Base-by-base conservation (phyloP, 2,329 filamentous ascomycete species). In the Colletotrichum liriopes region DNA sequence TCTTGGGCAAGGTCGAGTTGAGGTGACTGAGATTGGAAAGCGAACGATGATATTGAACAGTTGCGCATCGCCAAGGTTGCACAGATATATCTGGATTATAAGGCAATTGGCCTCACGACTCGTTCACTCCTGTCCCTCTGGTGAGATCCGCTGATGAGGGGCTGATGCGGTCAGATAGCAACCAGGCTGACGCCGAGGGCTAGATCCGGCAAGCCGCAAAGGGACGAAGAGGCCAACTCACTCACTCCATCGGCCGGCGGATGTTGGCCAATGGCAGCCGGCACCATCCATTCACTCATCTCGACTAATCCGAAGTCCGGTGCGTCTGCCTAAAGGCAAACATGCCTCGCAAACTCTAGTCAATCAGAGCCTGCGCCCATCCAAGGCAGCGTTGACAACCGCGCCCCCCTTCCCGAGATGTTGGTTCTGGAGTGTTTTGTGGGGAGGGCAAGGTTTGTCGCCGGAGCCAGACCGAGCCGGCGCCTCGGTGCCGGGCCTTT, bases 281-380 rank as follows among this genome's bases (percentile, higher is more conserved):
- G 1, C 12, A 11, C 29, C 16, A 20, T 20, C 4, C 41, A 7
- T 37, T 35, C 5, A 18, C 7, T 37, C 43, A 47, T 5, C 43
- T 37, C 0, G 20, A 23, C 11, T 37, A 37, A 26, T 49, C 59
- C 41, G 29, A 61, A 39, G 1, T 61, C 45, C n/a, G 43, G 20
- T 7, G 32, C 9, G 32, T 61, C 59, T 61, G 59, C 59, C 59
- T 61, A 61, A 49, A 61, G 41, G 14, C 59, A 47, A 61, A 61
- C 20, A 8, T 2, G 11, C 18, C 5, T 35, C 32, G 18, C 52
- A n/a, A 55, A 55, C 32, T 37, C 52, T 55, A 55, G 18, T 37
- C 9, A 8, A 37, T 23, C 32, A 14, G 37, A 18, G 32, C 52
- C 3, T 14, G 20, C 20, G 52, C 32, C 52, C 52, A 6, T n/a